phyloP scores from a whole-genome alignment of 2,329 filamentous ascomycete species.

The Hypocrella siamensis region DNA sequence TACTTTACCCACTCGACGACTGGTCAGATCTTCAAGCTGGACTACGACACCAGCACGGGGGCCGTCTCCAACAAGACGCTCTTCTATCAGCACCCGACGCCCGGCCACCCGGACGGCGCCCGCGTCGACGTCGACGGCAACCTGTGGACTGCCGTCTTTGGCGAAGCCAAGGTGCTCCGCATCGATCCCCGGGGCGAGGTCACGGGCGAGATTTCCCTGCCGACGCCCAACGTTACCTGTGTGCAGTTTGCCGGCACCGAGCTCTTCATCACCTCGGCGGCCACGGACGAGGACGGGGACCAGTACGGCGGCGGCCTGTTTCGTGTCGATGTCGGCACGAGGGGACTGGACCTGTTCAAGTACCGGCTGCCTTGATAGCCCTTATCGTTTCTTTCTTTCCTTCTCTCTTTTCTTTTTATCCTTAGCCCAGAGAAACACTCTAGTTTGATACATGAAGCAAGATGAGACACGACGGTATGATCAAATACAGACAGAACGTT shows the following conservation, averaged over 20 bases:
- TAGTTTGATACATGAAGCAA: too few relatives aligned
- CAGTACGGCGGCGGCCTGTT: slow-evolving; percentile 58
- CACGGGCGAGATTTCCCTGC: slow-evolving; percentile 58
- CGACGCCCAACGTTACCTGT: slow-evolving; percentile 69
- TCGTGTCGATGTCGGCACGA: slow-evolving; percentile 59
- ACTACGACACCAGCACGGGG: slow-evolving; percentile 52
- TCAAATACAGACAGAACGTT: too few relatives aligned
- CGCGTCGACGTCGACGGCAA: slow-evolving; percentile 71
- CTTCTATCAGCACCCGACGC: slow-evolving; percentile 54
- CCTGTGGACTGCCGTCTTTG: slow-evolving; percentile 80
- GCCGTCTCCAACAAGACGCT: slow-evolving; percentile 51
- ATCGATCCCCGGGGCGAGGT: slow-evolving; percentile 55
- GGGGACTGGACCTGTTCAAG: slow-evolving; percentile 45
- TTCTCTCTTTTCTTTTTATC: not conserved
- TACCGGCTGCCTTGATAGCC: slow-evolving; percentile 36
- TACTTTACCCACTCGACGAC: slow-evolving; percentile 72
- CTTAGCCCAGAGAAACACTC: too few relatives aligned
- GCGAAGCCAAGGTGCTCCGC: slow-evolving; percentile 58
- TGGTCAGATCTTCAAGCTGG: slow-evolving; percentile 55
- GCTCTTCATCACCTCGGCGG: slow-evolving; percentile 67
- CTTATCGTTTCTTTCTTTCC: not conserved
- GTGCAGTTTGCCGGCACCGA: slow-evolving; percentile 60
- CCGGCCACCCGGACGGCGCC: slow-evolving; percentile 68
- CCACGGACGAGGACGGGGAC: slow-evolving; percentile 44
- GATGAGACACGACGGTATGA: too few relatives aligned